Evolutionary conservation across 257 asterid species (phyloP).

Genomic region (Striga asiatica): DNA sequence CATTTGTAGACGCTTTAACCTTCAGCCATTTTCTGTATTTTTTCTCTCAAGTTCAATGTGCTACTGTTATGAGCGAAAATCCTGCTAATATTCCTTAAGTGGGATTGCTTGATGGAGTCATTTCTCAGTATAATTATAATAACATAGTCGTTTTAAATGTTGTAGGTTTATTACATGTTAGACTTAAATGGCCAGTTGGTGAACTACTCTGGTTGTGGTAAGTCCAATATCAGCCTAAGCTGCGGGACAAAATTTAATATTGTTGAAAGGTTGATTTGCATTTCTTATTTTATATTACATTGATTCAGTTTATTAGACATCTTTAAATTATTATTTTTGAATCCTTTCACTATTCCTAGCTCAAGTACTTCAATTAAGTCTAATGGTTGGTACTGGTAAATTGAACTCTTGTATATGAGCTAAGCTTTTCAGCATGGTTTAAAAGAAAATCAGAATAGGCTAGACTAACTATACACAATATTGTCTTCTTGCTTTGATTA

Average conservation of each 20-base stretch:
- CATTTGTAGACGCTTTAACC: neutral
- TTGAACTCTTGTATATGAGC: neutral
- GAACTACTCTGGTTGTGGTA: conserved; percentile 98
- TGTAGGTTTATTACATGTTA: conserved; percentile 87
- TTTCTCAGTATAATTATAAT: conserved; percentile 1
- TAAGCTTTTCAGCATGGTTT: neutral
- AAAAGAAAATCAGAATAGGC: too few species aligned
- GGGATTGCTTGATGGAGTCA: conserved; percentile 1
- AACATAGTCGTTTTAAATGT: conserved; percentile 1
- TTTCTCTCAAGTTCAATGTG: conserved; percentile 1
- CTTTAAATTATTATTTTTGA: neutral
- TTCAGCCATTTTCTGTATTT: neutral
- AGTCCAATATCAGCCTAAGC: conserved; percentile 21
- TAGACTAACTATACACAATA: too few species aligned
- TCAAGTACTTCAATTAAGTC: neutral
- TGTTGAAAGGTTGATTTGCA: too few species aligned
- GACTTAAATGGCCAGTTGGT: conserved; percentile 61
- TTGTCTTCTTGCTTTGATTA: too few species aligned
- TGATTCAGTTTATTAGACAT: too few species aligned
- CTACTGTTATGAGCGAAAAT: neutral
- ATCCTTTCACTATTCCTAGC: neutral
- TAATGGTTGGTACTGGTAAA: neutral
- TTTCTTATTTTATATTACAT: too few species aligned
- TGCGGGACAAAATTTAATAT: too few species aligned
- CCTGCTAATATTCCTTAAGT: neutral